These are phyloP conservation scores for Croton setiger DNA, from an alignment of 441 rosid species.

Conservation along the genomic window DNA sequence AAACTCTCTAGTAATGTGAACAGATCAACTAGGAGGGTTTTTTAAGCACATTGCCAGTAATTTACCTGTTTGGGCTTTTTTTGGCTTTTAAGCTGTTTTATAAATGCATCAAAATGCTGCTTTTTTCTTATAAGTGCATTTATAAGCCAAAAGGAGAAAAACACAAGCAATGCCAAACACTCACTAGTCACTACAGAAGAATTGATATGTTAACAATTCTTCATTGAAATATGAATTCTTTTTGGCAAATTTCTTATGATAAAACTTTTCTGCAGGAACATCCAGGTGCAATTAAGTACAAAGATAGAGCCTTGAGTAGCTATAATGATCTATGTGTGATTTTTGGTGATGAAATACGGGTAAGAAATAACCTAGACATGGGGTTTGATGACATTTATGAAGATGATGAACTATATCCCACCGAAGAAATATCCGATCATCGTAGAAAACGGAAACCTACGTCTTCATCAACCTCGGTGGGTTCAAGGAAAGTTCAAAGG, in stretches of 20 bases:
- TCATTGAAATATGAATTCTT: background rate
- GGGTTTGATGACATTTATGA: constrained; percentile 25
- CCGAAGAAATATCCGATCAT: constrained; percentile 23
- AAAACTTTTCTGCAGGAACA: constrained; percentile 29
- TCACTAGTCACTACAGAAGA: background rate
- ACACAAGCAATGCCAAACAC: no score
- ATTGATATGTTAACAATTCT: background rate
- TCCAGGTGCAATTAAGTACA: constrained; percentile 31
- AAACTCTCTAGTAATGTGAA: no score
- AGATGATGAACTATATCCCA: constrained; percentile 25
- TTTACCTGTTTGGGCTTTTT: no score
- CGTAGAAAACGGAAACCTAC: constrained; percentile 31
- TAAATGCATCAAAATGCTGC: no score
- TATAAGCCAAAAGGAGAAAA: no score
- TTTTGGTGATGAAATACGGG: constrained; percentile 11
- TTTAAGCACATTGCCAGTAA: no score
- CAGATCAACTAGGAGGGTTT: background rate
- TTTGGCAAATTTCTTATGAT: background rate
- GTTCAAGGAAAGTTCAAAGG: constrained; percentile 31
- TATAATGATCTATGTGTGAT: constrained; percentile 31
- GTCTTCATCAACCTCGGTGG: constrained; percentile 19
- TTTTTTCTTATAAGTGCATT: no score
- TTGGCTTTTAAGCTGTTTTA: no score
- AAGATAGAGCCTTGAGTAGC: constrained; percentile 21
- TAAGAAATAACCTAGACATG: constrained; percentile 16